Percentiles rank a stretch among this genome's conserved stretches.
Conservation (phyloP, 2,329 filamentous ascomycete genomes). For the Juglanconis juglandina region DNA sequence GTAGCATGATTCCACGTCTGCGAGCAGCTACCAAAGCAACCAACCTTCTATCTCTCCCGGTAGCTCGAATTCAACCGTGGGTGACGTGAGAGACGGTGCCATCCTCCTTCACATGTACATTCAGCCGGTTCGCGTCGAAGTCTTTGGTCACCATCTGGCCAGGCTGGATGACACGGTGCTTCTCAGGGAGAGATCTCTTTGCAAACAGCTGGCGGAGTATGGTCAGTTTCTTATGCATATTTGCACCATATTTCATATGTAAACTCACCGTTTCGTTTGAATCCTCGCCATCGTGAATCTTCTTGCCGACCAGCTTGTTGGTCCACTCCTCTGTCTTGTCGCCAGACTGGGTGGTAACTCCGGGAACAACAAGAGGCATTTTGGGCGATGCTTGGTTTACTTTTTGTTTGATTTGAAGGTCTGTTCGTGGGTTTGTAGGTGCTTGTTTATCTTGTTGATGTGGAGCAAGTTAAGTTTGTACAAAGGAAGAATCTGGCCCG, state of each 20-base stretch:
- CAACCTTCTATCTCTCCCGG: neutral
- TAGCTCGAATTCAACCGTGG: conserved; percentile 43
- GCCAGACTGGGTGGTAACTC: conserved; percentile 45
- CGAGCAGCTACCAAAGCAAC: neutral
- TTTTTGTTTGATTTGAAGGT: neutral
- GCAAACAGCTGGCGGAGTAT: conserved; percentile 50
- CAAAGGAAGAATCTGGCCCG: neutral
- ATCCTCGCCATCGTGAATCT: conserved; percentile 44
- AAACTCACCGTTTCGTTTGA: conserved; percentile 51
- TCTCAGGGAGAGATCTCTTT: conserved; percentile 56
- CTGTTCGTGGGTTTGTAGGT: neutral
- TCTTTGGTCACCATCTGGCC: conserved; percentile 58
- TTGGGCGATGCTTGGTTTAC: conserved; percentile 29
- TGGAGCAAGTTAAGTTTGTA: too few relatives aligned
- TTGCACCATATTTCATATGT: neutral
- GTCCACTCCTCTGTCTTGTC: conserved; percentile 55
- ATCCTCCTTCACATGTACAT: conserved; percentile 57
- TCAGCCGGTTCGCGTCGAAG: conserved; percentile 51
- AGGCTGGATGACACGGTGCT: conserved; percentile 54
- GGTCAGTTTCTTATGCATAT: neutral
- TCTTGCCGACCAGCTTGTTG: conserved; percentile 64
- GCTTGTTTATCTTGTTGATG: neutral
- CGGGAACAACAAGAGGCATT: conserved; percentile 65
- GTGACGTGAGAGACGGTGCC: conserved; percentile 58
- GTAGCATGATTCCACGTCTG: too few relatives aligned